Conservation (phyloP, 2,329 filamentous ascomycete species). For the Verticillium longisporum region DNA sequence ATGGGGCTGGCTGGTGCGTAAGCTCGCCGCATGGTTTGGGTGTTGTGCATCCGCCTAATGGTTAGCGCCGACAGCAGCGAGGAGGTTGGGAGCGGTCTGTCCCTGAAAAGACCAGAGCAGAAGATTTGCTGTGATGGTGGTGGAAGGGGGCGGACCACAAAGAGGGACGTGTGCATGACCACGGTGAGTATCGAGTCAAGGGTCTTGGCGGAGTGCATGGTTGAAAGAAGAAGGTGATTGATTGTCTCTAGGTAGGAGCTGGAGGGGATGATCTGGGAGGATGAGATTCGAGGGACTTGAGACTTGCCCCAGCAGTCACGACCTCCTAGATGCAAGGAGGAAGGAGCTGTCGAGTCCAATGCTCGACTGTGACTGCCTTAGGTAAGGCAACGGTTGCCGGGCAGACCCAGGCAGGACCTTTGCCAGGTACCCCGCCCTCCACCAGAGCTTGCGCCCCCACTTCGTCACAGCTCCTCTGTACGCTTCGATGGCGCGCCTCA, state of each 20-base stretch:
- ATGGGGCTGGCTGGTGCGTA: neutral
- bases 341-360: neutral
- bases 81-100: neutral
- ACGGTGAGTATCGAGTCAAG: neutral
- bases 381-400: neutral
- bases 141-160: neutral
- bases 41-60: neutral
- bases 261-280: neutral
- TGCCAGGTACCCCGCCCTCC: neutral
- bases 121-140: neutral
- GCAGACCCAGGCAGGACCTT: neutral
- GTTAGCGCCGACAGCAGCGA: neutral
- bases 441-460: neutral
- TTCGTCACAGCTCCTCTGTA: neutral
- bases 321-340: neutral
- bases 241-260: neutral
- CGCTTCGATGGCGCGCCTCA: neutral
- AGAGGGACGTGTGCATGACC: neutral
- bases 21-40: neutral
- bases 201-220: neutral
- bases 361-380: no score
- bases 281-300: neutral
- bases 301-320: neutral
- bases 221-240: neutral
- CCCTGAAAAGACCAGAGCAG: neutral